Conservation (phyloP, 2,329 filamentous ascomycete species). For the Xylariaceae sp. region DNA sequence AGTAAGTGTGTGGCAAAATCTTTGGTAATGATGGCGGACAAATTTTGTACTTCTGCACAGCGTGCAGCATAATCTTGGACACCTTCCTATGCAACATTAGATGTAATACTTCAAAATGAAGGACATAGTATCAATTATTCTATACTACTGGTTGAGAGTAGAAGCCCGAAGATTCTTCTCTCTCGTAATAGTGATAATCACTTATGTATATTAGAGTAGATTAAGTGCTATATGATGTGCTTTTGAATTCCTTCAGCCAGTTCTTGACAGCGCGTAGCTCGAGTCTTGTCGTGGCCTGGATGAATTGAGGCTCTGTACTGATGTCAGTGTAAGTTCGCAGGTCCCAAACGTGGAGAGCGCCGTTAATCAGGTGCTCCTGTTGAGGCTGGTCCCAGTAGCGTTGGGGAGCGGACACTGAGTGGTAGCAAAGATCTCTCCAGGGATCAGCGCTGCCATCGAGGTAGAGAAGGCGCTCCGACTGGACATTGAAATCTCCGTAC, state of each 20-base stretch:
- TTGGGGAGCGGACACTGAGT: slow-evolving; percentile 39
- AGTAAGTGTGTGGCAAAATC: too few relatives aligned
- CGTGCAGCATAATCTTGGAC: too few relatives aligned
- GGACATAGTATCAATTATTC: too few relatives aligned
- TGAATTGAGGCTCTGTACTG: slow-evolving; percentile 12
- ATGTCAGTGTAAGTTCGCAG: slow-evolving; percentile 29
- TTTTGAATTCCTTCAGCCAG: slow-evolving; percentile 35
- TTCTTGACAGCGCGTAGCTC: slow-evolving; percentile 40
- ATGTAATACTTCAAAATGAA: too few relatives aligned
- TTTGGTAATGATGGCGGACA: too few relatives aligned
- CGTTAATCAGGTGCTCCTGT: slow-evolving; percentile 46
- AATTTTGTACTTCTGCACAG: too few relatives aligned
- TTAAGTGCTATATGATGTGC: too few relatives aligned
- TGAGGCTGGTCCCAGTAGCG: slow-evolving; percentile 36
- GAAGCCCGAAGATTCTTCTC: too few relatives aligned
- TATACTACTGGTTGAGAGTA: too few relatives aligned
- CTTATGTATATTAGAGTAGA: too few relatives aligned
- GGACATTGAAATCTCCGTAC: slow-evolving; percentile 45
- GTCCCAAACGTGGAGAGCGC: slow-evolving; percentile 48
- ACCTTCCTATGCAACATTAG: too few relatives aligned
- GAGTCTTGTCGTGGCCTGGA: slow-evolving; percentile 11
- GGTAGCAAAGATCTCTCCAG: slow-evolving; percentile 50
- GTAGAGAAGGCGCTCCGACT: slow-evolving; percentile 44
- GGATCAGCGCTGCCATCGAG: slow-evolving; percentile 50
- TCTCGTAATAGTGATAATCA: too few relatives aligned